A percentile compares a stretch with the other conserved stretches of the same genome.
Evolutionary conservation across 148 eudicot species (phyloP).

Genomic region (Chenopodium berlandieri): DNA sequence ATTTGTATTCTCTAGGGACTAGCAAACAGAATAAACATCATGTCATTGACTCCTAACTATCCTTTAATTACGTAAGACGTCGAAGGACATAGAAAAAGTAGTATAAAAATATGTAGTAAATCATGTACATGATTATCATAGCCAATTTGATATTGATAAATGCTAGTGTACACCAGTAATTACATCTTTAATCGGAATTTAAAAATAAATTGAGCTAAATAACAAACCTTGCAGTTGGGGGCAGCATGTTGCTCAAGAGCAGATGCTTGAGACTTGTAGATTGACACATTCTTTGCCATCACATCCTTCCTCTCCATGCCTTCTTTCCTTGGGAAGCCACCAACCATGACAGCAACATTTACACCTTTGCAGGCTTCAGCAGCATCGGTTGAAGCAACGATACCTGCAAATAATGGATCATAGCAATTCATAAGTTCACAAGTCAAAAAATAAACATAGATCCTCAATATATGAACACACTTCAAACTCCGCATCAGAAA

Average conservation of each 20-base stretch:
- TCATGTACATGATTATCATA: neutral
- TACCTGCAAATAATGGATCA: slow-evolving; percentile 44
- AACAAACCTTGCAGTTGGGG: slow-evolving; percentile 87
- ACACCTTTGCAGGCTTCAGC: slow-evolving; percentile 94
- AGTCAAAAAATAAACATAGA: neutral
- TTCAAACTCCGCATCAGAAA: neutral
- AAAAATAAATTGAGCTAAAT: neutral
- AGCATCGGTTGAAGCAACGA: slow-evolving; percentile 90
- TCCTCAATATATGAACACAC: neutral
- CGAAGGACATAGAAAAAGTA: neutral
- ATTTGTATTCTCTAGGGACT: neutral
- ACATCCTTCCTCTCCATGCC: slow-evolving; percentile 98
- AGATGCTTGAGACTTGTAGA: slow-evolving; percentile 92
- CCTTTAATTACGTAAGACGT: neutral
- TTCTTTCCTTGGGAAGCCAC: slow-evolving; percentile 96
- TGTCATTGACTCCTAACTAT: neutral
- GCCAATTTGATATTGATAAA: neutral
- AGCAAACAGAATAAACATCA: neutral
- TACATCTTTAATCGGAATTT: neutral
- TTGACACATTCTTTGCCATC: slow-evolving; percentile 90
- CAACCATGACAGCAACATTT: slow-evolving; percentile 88
- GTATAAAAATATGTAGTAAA: neutral
- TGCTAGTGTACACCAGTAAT: neutral
- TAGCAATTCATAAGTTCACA: neutral
- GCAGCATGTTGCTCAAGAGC: slow-evolving; percentile 97